Percentiles rank a stretch among this genome's conserved stretches.
Evolutionary conservation across 768 basidiomycete species (phyloP).

Genomic region (Lactarius psammicola): DNA sequence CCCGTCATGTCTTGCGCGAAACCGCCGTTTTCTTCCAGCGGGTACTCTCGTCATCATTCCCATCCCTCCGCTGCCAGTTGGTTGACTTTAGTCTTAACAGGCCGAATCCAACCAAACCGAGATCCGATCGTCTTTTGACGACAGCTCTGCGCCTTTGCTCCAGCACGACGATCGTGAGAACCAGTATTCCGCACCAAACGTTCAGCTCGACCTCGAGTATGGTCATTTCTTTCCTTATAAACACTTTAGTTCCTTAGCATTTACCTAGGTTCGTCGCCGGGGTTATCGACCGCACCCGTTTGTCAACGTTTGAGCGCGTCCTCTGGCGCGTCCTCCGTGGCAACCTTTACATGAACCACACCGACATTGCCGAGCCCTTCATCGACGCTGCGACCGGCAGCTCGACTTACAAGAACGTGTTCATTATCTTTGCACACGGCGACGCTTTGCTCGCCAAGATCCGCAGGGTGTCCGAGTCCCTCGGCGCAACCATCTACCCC

Average conservation of each 20-base stretch:
- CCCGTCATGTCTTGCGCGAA: conserved; percentile 89
- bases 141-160: conserved; percentile 84
- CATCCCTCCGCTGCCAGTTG: neutral
- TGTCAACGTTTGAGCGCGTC: conserved; percentile 94
- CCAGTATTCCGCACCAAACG: conserved; percentile 45
- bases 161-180: conserved; percentile 86
- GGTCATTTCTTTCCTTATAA: conserved; percentile 32
- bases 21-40: conserved; percentile 95
- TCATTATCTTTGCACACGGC: conserved; percentile 99
- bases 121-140: conserved; percentile 88
- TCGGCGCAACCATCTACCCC: conserved; percentile 95
- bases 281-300: conserved; percentile 88
- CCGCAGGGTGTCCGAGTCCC: conserved; percentile 97
- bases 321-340: conserved; percentile 97
- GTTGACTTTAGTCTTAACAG: conserved; percentile 38
- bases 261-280: conserved; percentile 83
- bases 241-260: conserved; percentile 6
- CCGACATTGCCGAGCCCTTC: conserved; percentile 91
- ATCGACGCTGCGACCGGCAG: conserved; percentile 78
- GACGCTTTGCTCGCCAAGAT: conserved; percentile 92
- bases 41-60: conserved; percentile 45
- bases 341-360: conserved; percentile 98
- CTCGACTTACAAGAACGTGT: conserved; percentile 95
- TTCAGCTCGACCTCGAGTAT: conserved; percentile 88
- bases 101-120: conserved; percentile 76